A percentile compares a stretch with the other conserved stretches of the same genome.
phyloP scores from a whole-genome alignment of 1,139 yeast genomes.

The Suhomyces ambrosiae region DNA sequence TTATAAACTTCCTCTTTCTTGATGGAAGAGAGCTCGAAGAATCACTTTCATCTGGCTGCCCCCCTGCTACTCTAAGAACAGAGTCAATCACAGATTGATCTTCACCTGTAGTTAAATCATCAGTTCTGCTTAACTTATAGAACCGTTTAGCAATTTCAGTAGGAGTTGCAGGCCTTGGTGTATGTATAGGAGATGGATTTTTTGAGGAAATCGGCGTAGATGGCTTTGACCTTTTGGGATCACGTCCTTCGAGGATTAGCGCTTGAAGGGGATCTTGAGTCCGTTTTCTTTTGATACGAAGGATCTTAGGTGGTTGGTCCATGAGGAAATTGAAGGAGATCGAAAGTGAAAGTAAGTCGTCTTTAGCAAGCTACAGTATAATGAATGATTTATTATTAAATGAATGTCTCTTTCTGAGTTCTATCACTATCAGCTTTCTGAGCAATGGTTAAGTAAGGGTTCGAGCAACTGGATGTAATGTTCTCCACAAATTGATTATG shows the following conservation, averaged over 20 bases:
- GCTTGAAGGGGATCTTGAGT: conserved; percentile 89
- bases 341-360: too few species aligned
- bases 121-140: conserved; percentile 65
- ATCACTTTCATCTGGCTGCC: conserved; percentile 1
- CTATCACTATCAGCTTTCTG: too few species aligned
- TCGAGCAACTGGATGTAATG: too few species aligned
- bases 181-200: conserved; percentile 20
- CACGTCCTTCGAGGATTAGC: conserved; percentile 46
- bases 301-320: conserved; percentile 53
- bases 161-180: conserved; percentile 19
- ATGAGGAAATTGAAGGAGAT: too few species aligned
- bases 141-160: conserved; percentile 20
- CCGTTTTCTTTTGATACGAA: conserved; percentile 82
- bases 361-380: too few species aligned
- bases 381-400: too few species aligned
- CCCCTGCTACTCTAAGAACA: conserved; percentile 16
- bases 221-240: conserved; percentile 48
- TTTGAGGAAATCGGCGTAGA: conserved; percentile 35
- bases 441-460: too few species aligned
- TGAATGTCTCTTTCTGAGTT: too few species aligned
- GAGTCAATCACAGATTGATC: conserved; percentile 26
- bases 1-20: conserved; percentile 32
- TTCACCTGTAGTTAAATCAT: conserved; percentile 33
- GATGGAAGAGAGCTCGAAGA: neutral
- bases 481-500: too few species aligned